A percentile compares a stretch with the other conserved stretches of the same genome.
phyloP scores from a whole-genome alignment of 805 yeast species.

The Zygosaccharomyces bisporus region DNA sequence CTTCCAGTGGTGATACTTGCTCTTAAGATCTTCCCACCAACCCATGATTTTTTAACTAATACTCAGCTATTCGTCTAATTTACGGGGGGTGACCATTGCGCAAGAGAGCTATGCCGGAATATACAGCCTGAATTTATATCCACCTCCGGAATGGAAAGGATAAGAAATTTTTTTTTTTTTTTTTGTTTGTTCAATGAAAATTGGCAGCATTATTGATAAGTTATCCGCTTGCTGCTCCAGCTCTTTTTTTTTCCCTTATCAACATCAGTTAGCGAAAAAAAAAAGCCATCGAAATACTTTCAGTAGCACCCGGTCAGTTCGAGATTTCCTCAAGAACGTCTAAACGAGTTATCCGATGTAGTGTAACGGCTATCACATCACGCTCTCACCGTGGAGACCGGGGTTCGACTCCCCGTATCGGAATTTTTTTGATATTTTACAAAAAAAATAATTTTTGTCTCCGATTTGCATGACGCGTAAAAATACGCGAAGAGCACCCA shows the following conservation, averaged over 20 bases:
- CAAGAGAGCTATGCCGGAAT: too few species aligned
- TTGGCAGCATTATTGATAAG: neutral
- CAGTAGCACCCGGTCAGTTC: neutral
- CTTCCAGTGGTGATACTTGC: slow-evolving; percentile 20
- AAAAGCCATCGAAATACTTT: neutral
- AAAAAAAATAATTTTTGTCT: neutral
- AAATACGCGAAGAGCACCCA: neutral
- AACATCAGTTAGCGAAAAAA: neutral
- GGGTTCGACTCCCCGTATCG: slow-evolving; percentile 29
- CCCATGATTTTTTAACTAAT: slow-evolving; percentile 6
- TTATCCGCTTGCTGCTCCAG: neutral
- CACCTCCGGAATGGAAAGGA: neutral
- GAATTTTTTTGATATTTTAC: slow-evolving; percentile 10
- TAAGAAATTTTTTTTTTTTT: neutral
- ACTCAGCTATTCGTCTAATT: neutral
- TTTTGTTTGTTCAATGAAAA: too few species aligned
- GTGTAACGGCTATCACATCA: slow-evolving; percentile 29
- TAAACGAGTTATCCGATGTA: slow-evolving; percentile 18
- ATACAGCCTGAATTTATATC: neutral
- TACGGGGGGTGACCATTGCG: neutral
- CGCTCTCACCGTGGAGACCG: slow-evolving; percentile 29
- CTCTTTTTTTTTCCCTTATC: neutral
- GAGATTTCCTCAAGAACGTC: neutral
- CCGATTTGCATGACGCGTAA: neutral
- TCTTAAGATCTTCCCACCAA: slow-evolving; percentile 18